These are phyloP conservation scores for Lantana camara DNA, from an alignment of 257 asterid species.

Conservation along the genomic window DNA sequence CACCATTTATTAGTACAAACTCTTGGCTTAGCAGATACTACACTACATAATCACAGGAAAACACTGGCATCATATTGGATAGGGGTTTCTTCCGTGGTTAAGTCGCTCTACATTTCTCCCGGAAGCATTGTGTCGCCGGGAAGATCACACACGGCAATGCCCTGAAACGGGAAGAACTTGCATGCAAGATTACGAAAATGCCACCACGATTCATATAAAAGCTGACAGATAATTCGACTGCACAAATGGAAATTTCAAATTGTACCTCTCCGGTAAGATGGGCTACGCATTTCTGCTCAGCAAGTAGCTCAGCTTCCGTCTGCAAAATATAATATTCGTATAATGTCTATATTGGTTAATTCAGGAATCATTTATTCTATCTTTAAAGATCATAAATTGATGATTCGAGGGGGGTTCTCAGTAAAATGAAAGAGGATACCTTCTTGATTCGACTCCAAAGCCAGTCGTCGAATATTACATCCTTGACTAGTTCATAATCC, in stretches of 20 bases:
- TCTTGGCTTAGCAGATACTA: not conserved
- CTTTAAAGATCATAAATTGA: too few relatives aligned
- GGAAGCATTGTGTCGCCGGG: slow-evolving; percentile 99
- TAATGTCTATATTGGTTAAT: too few relatives aligned
- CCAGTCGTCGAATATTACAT: slow-evolving; percentile 59
- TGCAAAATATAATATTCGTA: slow-evolving; percentile 34
- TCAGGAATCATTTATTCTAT: too few relatives aligned
- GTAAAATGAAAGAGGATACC: slow-evolving; percentile 29
- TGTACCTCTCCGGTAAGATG: slow-evolving; percentile 96
- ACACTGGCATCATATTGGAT: too few relatives aligned
- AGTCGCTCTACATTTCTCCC: slow-evolving; percentile 68
- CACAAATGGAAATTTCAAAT: not conserved
- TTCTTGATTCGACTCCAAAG: slow-evolving; percentile 63
- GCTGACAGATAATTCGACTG: not conserved
- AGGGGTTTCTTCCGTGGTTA: not conserved
- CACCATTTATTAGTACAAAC: slow-evolving; percentile 18
- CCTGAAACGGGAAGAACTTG: slow-evolving; percentile 34
- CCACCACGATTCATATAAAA: not conserved
- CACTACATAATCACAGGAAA: not conserved
- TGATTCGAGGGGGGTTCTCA: too few relatives aligned
- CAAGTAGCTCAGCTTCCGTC: slow-evolving; percentile 96
- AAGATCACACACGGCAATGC: slow-evolving; percentile 91
- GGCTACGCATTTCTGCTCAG: slow-evolving; percentile 97
- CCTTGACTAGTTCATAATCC: slow-evolving; percentile 72
- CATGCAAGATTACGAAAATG: not conserved